A percentile compares a stretch with the other conserved stretches of the same genome.
Conservation (phyloP, 202 grass and related monocot genomes). For the Zizania palustris region DNA sequence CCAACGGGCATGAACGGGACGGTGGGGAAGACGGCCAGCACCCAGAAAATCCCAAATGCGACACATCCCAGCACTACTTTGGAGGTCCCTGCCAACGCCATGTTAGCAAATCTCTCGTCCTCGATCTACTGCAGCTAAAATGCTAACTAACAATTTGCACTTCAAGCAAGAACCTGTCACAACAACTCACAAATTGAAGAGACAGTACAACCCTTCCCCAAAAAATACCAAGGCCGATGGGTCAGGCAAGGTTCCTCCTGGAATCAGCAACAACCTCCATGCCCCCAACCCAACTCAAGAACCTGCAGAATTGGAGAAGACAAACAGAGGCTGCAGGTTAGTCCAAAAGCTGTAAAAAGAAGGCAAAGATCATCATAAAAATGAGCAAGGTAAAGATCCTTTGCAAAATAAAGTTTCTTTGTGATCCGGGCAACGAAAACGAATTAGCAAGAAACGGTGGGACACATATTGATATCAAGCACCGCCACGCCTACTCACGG, state of each 20-base stretch:
- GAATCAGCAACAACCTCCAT: slow-evolving; percentile 6
- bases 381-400: slow-evolving; percentile 21
- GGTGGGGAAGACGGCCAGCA: slow-evolving; percentile 86
- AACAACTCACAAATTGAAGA: slow-evolving; percentile 33
- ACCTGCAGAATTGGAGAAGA: slow-evolving; percentile 42
- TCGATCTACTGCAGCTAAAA: slow-evolving; percentile 42
- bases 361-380: too few species aligned
- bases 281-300: not conserved
- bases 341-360: not conserved
- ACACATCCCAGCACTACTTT: slow-evolving; percentile 93
- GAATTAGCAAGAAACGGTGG: slow-evolving; percentile 28
- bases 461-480: slow-evolving; percentile 46
- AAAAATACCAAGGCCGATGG: slow-evolving; percentile 36
- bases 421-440: slow-evolving; percentile 26
- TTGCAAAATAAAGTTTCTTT: slow-evolving; percentile 9
- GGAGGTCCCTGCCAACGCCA: slow-evolving; percentile 68
- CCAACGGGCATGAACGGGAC: slow-evolving; percentile 96
- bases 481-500: slow-evolving; percentile 68
- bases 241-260: slow-evolving; percentile 27
- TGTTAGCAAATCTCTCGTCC: slow-evolving; percentile 58
- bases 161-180: slow-evolving; percentile 56
- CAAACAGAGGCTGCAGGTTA: slow-evolving; percentile 23
- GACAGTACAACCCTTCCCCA: slow-evolving; percentile 22
- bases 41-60: slow-evolving; percentile 95
- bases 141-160: slow-evolving; percentile 52